Conservation (phyloP, 2,329 filamentous ascomycete genomes). For the Microcyclospora pomicola region DNA sequence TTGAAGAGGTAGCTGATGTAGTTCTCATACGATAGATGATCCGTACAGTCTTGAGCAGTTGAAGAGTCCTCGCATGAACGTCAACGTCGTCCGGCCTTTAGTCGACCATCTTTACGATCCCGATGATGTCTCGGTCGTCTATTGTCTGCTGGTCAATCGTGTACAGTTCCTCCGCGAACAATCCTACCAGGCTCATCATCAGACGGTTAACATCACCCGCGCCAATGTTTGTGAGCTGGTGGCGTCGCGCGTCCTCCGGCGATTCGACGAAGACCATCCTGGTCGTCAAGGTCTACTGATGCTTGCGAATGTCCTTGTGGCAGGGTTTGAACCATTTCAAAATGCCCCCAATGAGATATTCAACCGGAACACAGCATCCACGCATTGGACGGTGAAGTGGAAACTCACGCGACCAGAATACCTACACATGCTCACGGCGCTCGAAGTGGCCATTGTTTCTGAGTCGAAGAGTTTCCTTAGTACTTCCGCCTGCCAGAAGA, state of each 20-base stretch:
- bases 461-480: slow-evolving; percentile 68
- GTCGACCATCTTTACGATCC: slow-evolving; percentile 73
- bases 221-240: slow-evolving; percentile 69
- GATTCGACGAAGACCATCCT: slow-evolving; percentile 64
- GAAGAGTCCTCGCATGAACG: slow-evolving; percentile 67
- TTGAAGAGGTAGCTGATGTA: slow-evolving; percentile 4
- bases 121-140: slow-evolving; percentile 70
- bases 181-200: slow-evolving; percentile 58
- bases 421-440: slow-evolving; percentile 54
- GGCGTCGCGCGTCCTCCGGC: slow-evolving; percentile 61
- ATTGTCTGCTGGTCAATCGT: slow-evolving; percentile 70
- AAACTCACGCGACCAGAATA: slow-evolving; percentile 30
- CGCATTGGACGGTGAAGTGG: slow-evolving; percentile 31
- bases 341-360: slow-evolving; percentile 58
- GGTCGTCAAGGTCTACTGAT: slow-evolving; percentile 57
- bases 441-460: slow-evolving; percentile 72
- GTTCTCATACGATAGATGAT: slow-evolving; percentile 34
- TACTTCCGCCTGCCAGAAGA: slow-evolving; percentile 65
- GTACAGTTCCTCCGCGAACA: slow-evolving; percentile 70
- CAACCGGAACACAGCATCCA: slow-evolving; percentile 38
- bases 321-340: slow-evolving; percentile 75
- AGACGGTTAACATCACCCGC: slow-evolving; percentile 67
- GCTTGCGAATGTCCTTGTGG: slow-evolving; percentile 65
- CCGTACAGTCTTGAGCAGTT: slow-evolving; percentile 62
- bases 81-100: slow-evolving; percentile 62